A percentile compares a stretch with the other conserved stretches of the same genome.
phyloP scores from a whole-genome alignment of 2,329 filamentous ascomycete genomes.

The Xylariaceae sp. region DNA sequence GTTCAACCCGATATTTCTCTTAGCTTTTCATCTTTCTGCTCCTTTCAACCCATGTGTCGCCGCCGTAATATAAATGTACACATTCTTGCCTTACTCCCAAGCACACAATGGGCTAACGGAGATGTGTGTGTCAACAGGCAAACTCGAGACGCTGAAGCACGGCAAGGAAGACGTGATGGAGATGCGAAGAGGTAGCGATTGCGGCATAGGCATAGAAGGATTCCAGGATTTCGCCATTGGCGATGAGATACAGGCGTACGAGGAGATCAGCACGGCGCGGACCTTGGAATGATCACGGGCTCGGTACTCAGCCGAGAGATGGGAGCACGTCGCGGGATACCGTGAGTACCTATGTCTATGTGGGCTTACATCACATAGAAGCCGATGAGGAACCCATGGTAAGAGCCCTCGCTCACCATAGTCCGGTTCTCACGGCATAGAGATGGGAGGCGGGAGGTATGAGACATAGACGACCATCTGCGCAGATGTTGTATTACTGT shows the following conservation, averaged over 20 bases:
- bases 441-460: no score
- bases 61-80: background rate
- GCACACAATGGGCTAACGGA: background rate
- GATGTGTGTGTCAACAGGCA: conserved; percentile 51
- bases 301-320: no score
- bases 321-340: no score
- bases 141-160: conserved; percentile 77
- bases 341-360: no score
- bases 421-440: no score
- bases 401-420: no score
- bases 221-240: conserved; percentile 77
- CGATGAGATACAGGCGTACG: conserved; percentile 84
- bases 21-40: no score
- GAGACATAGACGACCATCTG: no score
- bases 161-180: conserved; percentile 87
- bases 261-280: conserved; percentile 71
- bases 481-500: no score
- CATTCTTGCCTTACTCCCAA: background rate
- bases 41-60: no score
- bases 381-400: no score
- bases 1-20: conserved; percentile 38
- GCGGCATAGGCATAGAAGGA: conserved; percentile 77
- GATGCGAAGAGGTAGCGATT: conserved; percentile 91
- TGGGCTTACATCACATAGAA: no score
- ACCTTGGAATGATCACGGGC: conserved; percentile 32